Evolutionary conservation across 116 monocot species (phyloP).

Genomic region (Dioscorea cayenensis): DNA sequence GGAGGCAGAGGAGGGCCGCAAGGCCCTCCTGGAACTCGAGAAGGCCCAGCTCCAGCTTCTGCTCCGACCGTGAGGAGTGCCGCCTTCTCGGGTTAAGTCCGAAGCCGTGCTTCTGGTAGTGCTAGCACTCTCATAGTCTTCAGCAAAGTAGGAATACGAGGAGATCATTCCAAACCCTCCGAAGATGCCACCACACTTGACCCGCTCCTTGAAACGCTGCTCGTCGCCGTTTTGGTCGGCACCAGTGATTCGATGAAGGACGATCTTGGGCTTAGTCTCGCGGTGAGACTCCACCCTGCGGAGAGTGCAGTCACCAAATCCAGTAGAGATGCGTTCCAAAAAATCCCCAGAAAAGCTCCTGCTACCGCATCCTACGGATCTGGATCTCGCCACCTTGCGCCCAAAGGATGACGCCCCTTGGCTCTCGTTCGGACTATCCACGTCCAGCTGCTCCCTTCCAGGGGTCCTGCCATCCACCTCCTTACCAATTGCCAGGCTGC

Average conservation of each 20-base stretch:
- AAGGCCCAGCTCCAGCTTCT: slow-evolving; percentile 75
- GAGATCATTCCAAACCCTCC: slow-evolving; percentile 52
- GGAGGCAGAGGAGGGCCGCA: slow-evolving; percentile 21
- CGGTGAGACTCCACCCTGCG: slow-evolving; percentile 84
- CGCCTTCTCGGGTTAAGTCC: neutral
- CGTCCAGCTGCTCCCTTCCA: slow-evolving; percentile 7
- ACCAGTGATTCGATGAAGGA: slow-evolving; percentile 16
- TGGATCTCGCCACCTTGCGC: slow-evolving; percentile 70
- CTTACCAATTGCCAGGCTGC: neutral
- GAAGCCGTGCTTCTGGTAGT: slow-evolving; percentile 1
- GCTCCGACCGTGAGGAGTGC: slow-evolving; percentile 12
- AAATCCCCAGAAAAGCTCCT: slow-evolving; percentile 91
- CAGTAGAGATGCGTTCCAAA: slow-evolving; percentile 80
- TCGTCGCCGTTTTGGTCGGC: slow-evolving; percentile 12
- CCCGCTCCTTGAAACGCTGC: slow-evolving; percentile 33
- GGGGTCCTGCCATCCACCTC: neutral
- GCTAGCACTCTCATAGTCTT: slow-evolving; percentile 7
- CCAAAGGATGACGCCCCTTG: slow-evolving; percentile 49
- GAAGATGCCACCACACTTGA: slow-evolving; percentile 68
- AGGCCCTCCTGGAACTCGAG: slow-evolving; percentile 70
- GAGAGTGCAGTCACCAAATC: slow-evolving; percentile 83
- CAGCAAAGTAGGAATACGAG: slow-evolving; percentile 17
- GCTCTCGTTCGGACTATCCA: slow-evolving; percentile 39
- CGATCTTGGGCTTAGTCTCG: slow-evolving; percentile 35
- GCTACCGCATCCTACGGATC: slow-evolving; percentile 89